Percentiles rank a stretch among this genome's conserved stretches.
phyloP scores from a whole-genome alignment of 1,284 basidiomycete species.

The Rhodotorula sp. region DNA sequence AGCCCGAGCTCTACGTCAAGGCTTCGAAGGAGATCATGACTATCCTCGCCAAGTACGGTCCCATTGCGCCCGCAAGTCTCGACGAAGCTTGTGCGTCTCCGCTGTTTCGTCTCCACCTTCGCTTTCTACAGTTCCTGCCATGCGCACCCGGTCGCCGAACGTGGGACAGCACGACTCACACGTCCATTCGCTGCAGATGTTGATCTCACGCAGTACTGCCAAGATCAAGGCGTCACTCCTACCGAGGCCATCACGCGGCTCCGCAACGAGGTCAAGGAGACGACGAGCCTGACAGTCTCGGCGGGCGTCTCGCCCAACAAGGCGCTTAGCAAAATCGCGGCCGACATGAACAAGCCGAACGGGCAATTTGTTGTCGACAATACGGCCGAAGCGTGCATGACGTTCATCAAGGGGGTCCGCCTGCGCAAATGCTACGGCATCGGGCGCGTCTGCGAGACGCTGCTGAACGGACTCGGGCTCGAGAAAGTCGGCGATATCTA shows the following conservation, averaged over 20 bases:
- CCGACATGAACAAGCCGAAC: constrained; percentile 77
- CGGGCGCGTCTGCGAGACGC: constrained; percentile 73
- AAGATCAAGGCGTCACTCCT: constrained; percentile 63
- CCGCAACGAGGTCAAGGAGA: constrained; percentile 66
- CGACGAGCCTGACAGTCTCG: constrained; percentile 83
- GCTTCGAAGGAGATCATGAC: constrained; percentile 49
- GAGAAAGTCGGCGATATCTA: constrained; percentile 87
- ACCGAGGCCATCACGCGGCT: constrained; percentile 77
- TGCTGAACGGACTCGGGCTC: constrained; percentile 81
- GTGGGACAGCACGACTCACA: too few relatives aligned
- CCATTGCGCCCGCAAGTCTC: constrained; percentile 43
- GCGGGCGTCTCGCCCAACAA: constrained; percentile 61
- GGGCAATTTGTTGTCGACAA: constrained; percentile 68
- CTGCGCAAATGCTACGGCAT: constrained; percentile 29
- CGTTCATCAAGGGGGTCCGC: constrained; percentile 55
- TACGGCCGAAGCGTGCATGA: constrained; percentile 63
- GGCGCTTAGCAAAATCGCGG: constrained; percentile 71
- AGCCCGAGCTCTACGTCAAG: constrained; percentile 49
- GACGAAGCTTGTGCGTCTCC: constrained; percentile 44
- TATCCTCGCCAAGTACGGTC: constrained; percentile 42
- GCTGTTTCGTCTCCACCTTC: neutral
- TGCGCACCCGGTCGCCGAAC: too few relatives aligned
- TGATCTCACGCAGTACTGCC: constrained; percentile 39
- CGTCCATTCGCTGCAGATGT: constrained; percentile 11
- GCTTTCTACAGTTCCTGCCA: accelerated